Percentiles rank a stretch among this genome's conserved stretches.
These are phyloP conservation scores for Clathrospora elynae DNA, from an alignment of 2,329 filamentous ascomycete species.

Conservation along the genomic window DNA sequence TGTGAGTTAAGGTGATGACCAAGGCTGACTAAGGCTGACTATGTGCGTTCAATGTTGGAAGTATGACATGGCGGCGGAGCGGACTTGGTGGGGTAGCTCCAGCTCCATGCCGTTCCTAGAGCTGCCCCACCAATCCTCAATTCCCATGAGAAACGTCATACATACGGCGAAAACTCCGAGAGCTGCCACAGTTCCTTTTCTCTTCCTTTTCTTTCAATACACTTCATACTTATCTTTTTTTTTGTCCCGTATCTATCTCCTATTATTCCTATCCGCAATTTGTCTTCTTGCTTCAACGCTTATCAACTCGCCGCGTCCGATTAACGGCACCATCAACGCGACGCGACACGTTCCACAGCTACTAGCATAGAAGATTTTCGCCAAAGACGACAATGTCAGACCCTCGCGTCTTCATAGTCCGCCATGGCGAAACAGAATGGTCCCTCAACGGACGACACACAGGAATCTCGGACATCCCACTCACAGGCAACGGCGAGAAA, in stretches of 20 bases:
- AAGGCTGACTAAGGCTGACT: conserved; percentile 26
- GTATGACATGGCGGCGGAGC: conserved; percentile 9
- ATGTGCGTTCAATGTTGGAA: conserved; percentile 2
- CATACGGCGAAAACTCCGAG: conserved; percentile 9
- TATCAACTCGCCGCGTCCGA: no score
- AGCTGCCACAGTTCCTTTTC: conserved; percentile 6
- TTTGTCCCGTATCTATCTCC: background rate
- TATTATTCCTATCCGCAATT: background rate
- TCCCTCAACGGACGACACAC: conserved; percentile 81
- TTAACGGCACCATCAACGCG: no score
- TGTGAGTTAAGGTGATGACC: conserved; percentile 18
- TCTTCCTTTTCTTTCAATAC: background rate
- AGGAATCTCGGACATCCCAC: conserved; percentile 80
- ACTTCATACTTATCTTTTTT: background rate
- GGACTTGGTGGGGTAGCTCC: conserved; percentile 12
- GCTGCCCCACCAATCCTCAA: conserved; percentile 33
- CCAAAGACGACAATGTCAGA: conserved; percentile 46
- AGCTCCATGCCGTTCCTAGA: conserved; percentile 12
- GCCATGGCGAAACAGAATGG: conserved; percentile 96
- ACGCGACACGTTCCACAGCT: no score
- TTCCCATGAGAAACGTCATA: conserved; percentile 16
- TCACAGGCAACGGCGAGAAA: conserved; percentile 74
- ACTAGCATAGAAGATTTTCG: no score
- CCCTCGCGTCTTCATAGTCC: conserved; percentile 61
- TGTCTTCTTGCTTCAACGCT: no score